Base-by-base conservation (phyloP, 257 asterid species). In the Ehretia macrophylla region DNA sequence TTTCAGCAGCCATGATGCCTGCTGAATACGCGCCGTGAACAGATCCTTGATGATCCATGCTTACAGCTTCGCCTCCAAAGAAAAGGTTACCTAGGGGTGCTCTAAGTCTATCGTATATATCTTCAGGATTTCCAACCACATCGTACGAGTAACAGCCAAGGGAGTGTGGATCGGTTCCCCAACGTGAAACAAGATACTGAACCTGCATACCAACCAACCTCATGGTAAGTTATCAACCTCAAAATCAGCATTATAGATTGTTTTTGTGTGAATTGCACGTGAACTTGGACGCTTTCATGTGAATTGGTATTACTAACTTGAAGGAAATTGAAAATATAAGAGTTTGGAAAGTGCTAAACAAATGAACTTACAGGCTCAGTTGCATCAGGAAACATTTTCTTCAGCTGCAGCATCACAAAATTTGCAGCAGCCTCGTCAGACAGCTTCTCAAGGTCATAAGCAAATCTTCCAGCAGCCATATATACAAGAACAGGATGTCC, bases 11-110 rank as follows among this genome's bases (percentile, higher is more conserved):
- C 95, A 81, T 75, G 32, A 82, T 63, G 51, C 96, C 99, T 4
- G 99, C 87, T 1, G 97, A 85, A 68, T 93, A 93, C 10, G 99
- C 99, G 17, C 99, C 99, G n/a, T 93, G 99, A 3, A 89, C 99
- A 0, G 99, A 93, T 11, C 99, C 99, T 59, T 89, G 99, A 71
- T 93, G 97, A n/a, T 93, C 97, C 42, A 70, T 75, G 52, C 99
- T 85, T 40, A 76, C 96, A 2, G 99, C 99, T 78, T 93, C 99
- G 10, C 99, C 99, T 47, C 90, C 99, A 45, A 93, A 93, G 90
- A 85, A 89, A 23, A 93, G 80, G 75, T 86, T 89, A 13, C 94
- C 99, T 42, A 86, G 77, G 8, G 96, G 87, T 21, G 79, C 95
- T 3, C 97, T 87, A 14, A 93, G 86, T 58, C 87, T 80, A 58